These are phyloP conservation scores for Beauveria pseudobassiana DNA, from an alignment of 2,329 filamentous ascomycete species.

Conservation along the genomic window DNA sequence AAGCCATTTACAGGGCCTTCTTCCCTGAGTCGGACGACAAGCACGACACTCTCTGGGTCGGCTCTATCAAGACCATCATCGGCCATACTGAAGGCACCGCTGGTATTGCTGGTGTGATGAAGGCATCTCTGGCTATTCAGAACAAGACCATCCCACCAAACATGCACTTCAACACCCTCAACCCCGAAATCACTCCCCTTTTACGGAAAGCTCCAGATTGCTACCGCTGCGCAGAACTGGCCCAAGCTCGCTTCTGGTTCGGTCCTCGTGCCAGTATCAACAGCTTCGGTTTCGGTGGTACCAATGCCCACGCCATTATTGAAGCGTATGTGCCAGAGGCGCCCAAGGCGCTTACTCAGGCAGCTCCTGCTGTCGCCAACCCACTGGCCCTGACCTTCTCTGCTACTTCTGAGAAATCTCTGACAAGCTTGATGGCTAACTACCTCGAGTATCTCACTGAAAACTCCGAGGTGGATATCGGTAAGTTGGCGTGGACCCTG, in stretches of 20 bases:
- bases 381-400: constrained; percentile 10
- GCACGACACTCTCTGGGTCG: constrained; percentile 24
- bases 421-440: constrained; percentile 5
- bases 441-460: constrained; percentile 10
- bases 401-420: constrained; percentile 10
- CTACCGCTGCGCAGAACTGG: constrained; percentile 11
- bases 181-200: constrained; percentile 30
- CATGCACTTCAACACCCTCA: constrained; percentile 38
- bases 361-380: constrained; percentile 1
- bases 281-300: constrained; percentile 35
- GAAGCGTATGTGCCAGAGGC: constrained; percentile 22
- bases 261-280: constrained; percentile 29
- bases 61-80: constrained; percentile 39
- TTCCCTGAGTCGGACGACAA: constrained; percentile 16
- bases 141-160: constrained; percentile 38
- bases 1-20: constrained; percentile 37
- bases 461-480: constrained; percentile 9
- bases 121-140: constrained; percentile 39
- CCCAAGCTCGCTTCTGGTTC: constrained; percentile 5
- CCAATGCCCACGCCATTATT: constrained; percentile 30
- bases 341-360: constrained; percentile 23
- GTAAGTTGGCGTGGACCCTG: constrained; percentile 16
- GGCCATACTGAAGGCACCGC: constrained; percentile 41
- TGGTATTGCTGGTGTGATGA: constrained; percentile 40
- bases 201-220: constrained; percentile 15